These are phyloP conservation scores for Alnus glutinosa DNA, from an alignment of 306 rosid genomes.

Conservation along the genomic window DNA sequence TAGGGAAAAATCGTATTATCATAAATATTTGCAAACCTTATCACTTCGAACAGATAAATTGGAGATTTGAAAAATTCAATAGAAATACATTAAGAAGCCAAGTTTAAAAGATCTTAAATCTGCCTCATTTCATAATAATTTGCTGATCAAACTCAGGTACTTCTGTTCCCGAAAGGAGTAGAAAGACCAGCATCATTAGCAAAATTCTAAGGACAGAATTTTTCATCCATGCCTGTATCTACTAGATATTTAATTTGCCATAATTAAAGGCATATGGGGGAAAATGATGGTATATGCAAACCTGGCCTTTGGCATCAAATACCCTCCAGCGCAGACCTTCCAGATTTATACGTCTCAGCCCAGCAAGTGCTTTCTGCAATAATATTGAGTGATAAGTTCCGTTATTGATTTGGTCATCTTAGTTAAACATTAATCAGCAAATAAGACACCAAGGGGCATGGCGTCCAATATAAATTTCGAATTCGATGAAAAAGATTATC, in stretches of 20 bases:
- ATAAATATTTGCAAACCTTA: constrained; percentile 9
- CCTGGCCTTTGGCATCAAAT: constrained; percentile 94
- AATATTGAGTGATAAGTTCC: not conserved
- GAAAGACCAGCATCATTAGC: not conserved
- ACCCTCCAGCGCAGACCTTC: constrained; percentile 92
- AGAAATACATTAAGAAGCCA: not conserved
- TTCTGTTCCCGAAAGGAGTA: not conserved
- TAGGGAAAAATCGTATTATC: constrained; percentile 19
- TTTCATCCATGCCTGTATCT: not conserved
- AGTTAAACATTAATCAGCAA: not conserved
- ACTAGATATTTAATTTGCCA: not conserved
- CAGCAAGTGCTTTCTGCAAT: constrained; percentile 84
- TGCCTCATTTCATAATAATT: not conserved
- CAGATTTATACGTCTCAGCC: constrained; percentile 77
- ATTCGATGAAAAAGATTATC: not conserved
- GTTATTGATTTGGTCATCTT: constrained; percentile 2
- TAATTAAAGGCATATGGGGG: not conserved
- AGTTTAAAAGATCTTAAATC: not conserved
- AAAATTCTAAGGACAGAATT: not conserved
- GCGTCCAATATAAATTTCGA: not conserved
- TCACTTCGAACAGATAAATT: constrained; percentile 23
- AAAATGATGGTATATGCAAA: constrained; percentile 20
- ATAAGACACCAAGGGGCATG: not conserved
- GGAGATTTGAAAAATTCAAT: not conserved
- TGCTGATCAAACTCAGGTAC: not conserved